phyloP scores from a whole-genome alignment of 305 asterid genomes.

The Fraxinus sp. region DNA sequence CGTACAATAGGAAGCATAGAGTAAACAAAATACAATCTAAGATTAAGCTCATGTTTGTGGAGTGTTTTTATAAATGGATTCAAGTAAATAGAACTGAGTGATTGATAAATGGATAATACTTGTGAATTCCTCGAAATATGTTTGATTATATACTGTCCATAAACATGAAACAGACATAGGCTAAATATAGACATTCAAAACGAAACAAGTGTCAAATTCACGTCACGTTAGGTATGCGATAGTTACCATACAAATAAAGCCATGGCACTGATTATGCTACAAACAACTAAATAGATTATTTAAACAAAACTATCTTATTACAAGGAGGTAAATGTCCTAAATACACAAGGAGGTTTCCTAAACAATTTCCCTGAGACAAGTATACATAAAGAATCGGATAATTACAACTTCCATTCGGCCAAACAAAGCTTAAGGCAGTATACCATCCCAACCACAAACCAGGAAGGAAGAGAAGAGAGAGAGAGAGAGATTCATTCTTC shows the following conservation, averaged over 20 bases:
- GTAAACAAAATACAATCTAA: too few species aligned
- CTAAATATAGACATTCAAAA: background rate
- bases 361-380: slow-evolving; percentile 24
- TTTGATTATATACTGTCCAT: background rate
- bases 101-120: background rate
- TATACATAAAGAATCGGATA: slow-evolving; percentile 48
- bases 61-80: background rate
- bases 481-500: slow-evolving; percentile 9
- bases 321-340: slow-evolving; percentile 26
- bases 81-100: too few species aligned
- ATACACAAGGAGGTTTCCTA: slow-evolving; percentile 26
- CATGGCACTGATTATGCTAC: background rate
- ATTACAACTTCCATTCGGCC: slow-evolving; percentile 66
- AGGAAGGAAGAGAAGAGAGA: too few species aligned
- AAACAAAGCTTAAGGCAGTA: slow-evolving; percentile 29
- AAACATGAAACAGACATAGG: background rate
- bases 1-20: background rate
- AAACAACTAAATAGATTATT: background rate
- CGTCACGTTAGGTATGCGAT: background rate
- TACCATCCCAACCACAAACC: slow-evolving; percentile 13
- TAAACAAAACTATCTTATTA: slow-evolving; percentile 4
- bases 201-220: background rate
- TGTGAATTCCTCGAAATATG: background rate
- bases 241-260: background rate
- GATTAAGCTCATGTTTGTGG: background rate